Percentiles rank a stretch among this genome's conserved stretches.
Conservation (phyloP, 2,329 filamentous ascomycete genomes). For the Ceratocystis colombiana region DNA sequence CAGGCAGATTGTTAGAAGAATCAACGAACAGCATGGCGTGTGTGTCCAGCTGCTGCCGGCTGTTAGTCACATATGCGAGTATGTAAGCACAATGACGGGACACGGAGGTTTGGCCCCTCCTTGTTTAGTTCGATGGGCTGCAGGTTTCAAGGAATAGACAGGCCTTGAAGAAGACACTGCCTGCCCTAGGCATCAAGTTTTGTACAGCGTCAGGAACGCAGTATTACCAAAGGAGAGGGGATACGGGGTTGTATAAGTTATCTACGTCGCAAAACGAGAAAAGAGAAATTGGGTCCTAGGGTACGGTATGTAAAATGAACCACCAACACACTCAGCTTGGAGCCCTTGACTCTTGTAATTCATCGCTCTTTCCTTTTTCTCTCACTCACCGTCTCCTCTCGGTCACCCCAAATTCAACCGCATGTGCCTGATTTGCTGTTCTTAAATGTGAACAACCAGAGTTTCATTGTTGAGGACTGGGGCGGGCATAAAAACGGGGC, state of each 20-base stretch:
- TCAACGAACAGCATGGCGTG: not conserved
- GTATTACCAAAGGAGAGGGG: not conserved
- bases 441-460: not conserved
- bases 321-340: no score
- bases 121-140: not conserved
- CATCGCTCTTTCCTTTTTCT: not conserved
- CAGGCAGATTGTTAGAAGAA: not conserved
- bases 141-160: constrained; percentile 9
- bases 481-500: not conserved
- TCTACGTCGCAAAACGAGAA: not conserved
- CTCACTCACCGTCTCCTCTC: not conserved
- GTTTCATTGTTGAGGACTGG: not conserved
- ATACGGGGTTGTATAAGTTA: not conserved
- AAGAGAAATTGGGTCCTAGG: not conserved
- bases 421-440: not conserved
- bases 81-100: no score
- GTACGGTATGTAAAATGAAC: not conserved
- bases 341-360: not conserved
- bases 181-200: not conserved
- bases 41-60: not conserved
- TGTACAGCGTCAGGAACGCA: not conserved
- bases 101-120: not conserved
- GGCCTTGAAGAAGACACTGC: not conserved
- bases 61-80: not conserved
- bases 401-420: not conserved